Conservation (phyloP, 441 rosid genomes). For the Pelargonium cotyledonis region DNA sequence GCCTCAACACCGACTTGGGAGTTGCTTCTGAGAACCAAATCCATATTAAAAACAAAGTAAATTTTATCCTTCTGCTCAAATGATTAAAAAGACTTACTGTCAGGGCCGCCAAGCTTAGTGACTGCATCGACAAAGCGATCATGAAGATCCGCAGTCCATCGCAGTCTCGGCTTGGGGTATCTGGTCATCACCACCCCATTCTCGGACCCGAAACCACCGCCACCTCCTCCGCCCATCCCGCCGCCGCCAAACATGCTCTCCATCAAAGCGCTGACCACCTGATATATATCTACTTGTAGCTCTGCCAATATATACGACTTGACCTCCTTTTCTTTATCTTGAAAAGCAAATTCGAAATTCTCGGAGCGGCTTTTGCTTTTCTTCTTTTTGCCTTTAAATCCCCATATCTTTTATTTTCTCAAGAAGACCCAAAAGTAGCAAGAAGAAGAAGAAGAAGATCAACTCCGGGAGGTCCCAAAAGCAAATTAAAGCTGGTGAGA, state of each 20-base stretch:
- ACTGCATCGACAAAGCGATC: conserved; percentile 71
- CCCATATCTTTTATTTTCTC: background rate
- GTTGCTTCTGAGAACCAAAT: conserved; percentile 60
- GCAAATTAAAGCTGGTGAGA: background rate
- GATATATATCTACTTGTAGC: background rate
- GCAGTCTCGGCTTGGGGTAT: conserved; percentile 69
- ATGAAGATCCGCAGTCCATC: conserved; percentile 67
- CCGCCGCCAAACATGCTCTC: background rate
- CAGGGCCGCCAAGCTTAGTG: conserved; percentile 67
- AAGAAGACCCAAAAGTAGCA: too few species aligned
- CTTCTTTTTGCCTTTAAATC: conserved; percentile 1
- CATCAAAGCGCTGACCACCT: background rate
- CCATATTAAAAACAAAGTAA: background rate
- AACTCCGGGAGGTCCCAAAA: background rate
- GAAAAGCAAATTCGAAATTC: conserved; percentile 5
- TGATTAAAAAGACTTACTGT: conserved; percentile 30
- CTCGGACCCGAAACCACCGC: conserved; percentile 23
- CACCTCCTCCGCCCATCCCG: conserved; percentile 10
- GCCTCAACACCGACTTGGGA: conserved; percentile 72
- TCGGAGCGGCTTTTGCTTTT: background rate
- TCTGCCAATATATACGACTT: background rate
- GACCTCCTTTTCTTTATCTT: background rate
- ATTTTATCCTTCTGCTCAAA: background rate
- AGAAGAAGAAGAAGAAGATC: background rate
- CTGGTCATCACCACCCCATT: conserved; percentile 41